Conservation (phyloP, 2,329 filamentous ascomycete genomes). For the Catunica adiposa region DNA sequence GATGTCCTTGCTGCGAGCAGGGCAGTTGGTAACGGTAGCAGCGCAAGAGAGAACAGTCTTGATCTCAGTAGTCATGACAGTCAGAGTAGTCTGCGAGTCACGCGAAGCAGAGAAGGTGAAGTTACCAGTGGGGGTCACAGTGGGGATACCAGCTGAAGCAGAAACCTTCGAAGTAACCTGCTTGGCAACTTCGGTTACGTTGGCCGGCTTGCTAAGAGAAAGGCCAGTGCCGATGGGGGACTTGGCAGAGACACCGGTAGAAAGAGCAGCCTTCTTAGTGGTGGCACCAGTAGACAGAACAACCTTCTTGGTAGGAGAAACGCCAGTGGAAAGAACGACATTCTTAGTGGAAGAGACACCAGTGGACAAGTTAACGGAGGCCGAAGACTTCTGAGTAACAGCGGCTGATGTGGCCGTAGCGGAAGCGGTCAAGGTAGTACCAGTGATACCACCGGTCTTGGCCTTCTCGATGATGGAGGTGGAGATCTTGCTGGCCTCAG, state of each 20-base stretch:
- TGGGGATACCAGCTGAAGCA: neutral
- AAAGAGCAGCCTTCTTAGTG: constrained; percentile 3
- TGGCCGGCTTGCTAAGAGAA: constrained; percentile 1
- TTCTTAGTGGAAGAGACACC: constrained; percentile 16
- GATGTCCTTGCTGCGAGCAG: constrained; percentile 21
- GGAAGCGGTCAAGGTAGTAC: constrained; percentile 21
- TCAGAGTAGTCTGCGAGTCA: constrained; percentile 24
- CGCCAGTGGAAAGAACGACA: neutral
- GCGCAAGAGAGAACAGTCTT: constrained; percentile 42
- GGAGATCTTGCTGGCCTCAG: constrained; percentile 24
- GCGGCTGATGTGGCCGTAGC: constrained; percentile 1
- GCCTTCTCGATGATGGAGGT: constrained; percentile 24
- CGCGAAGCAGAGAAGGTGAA: constrained; percentile 16
- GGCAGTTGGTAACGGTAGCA: constrained; percentile 41
- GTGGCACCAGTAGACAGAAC: neutral
- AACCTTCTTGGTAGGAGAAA: neutral
- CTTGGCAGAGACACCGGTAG: constrained; percentile 2
- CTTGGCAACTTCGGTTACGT: constrained; percentile 5
- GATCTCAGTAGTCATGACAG: constrained; percentile 37
- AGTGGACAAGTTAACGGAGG: neutral
- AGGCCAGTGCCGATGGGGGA: constrained; percentile 4
- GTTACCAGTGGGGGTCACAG: constrained; percentile 3
- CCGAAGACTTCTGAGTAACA: constrained; percentile 1
- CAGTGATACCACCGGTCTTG: constrained; percentile 23
- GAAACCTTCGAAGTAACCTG: neutral